Conservation (phyloP, 2,329 filamentous ascomycete genomes). For the Lecanicillium sp. region DNA sequence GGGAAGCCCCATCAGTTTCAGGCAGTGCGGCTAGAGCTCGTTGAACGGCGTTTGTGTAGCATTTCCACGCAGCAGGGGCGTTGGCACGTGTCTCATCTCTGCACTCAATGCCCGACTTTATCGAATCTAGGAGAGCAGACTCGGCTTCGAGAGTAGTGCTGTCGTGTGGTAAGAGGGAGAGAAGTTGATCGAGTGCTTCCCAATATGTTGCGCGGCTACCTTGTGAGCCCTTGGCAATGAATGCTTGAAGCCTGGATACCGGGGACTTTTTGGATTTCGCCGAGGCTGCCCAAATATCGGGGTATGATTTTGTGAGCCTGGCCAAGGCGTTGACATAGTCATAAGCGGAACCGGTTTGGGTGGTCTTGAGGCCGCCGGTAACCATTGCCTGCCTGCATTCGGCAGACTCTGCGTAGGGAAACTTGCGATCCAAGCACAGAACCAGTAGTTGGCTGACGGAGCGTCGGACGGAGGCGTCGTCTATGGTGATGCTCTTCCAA, state of each 20-base stretch:
- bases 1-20: conserved; percentile 32
- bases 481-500: conserved; percentile 59
- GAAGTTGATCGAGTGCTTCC: conserved; percentile 55
- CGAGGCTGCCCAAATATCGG: conserved; percentile 64
- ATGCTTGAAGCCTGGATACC: conserved; percentile 53
- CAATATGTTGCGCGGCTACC: conserved; percentile 67
- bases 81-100: conserved; percentile 70
- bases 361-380: conserved; percentile 62
- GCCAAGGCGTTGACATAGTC: conserved; percentile 63
- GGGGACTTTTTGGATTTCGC: conserved; percentile 44
- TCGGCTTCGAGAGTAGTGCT: conserved; percentile 39
- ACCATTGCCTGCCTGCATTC: conserved; percentile 55
- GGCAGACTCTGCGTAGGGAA: conserved; percentile 41
- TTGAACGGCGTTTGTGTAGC: conserved; percentile 60
- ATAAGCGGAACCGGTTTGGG: conserved; percentile 65
- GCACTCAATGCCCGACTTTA: conserved; percentile 62
- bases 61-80: conserved; percentile 61
- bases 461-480: conserved; percentile 46
- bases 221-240: conserved; percentile 79
- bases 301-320: conserved; percentile 54
- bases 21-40: conserved; percentile 41
- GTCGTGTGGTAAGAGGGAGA: conserved; percentile 50
- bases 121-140: conserved; percentile 54
- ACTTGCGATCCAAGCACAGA: conserved; percentile 37
- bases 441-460: conserved; percentile 44